Percentiles rank a stretch among this genome's conserved stretches.
Conservation (phyloP, 768 basidiomycete species). For the Rhizopogon vesiculosus region DNA sequence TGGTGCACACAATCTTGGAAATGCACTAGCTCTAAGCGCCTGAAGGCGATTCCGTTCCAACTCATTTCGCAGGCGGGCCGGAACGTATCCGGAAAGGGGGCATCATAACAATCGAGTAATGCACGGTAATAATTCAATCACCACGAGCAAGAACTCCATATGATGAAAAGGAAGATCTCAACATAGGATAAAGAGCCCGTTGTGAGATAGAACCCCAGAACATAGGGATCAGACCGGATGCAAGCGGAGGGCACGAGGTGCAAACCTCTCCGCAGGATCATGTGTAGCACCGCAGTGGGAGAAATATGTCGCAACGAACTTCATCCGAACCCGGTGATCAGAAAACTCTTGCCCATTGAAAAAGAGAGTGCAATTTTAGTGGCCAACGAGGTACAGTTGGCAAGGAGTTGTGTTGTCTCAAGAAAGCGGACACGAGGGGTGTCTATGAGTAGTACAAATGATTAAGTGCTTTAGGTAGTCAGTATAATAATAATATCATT, state of each 20-base stretch:
- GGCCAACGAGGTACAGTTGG: slow-evolving; percentile 7
- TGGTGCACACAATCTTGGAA: not conserved
- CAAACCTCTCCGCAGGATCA: slow-evolving; percentile 15
- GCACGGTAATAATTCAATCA: not conserved
- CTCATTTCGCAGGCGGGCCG: not conserved
- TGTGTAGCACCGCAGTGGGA: slow-evolving; percentile 9
- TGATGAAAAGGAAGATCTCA: not conserved
- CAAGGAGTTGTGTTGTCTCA: slow-evolving; percentile 13
- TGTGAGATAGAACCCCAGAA: slow-evolving; percentile 9
- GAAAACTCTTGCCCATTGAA: slow-evolving; percentile 14
- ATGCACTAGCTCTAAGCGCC: not conserved
- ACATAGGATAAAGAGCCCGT: slow-evolving; percentile 4
- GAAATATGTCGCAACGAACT: slow-evolving; percentile 13
- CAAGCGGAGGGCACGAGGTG: slow-evolving; percentile 20
- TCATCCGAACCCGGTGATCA: slow-evolving; percentile 17
- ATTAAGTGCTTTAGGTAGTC: slow-evolving; percentile 28
- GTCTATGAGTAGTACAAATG: slow-evolving; percentile 2
- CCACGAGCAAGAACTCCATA: no score
- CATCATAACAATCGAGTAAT: not conserved
- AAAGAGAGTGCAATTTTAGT: slow-evolving; percentile 14
- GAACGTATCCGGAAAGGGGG: not conserved
- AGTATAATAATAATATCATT: slow-evolving; percentile 29
- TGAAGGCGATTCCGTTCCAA: not conserved
- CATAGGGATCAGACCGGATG: slow-evolving; percentile 12
- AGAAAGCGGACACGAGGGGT: slow-evolving; percentile 17